Percentiles rank a stretch among this genome's conserved stretches.
Conservation (phyloP, 2,329 filamentous ascomycete species). For the Xylariaceae sp. region DNA sequence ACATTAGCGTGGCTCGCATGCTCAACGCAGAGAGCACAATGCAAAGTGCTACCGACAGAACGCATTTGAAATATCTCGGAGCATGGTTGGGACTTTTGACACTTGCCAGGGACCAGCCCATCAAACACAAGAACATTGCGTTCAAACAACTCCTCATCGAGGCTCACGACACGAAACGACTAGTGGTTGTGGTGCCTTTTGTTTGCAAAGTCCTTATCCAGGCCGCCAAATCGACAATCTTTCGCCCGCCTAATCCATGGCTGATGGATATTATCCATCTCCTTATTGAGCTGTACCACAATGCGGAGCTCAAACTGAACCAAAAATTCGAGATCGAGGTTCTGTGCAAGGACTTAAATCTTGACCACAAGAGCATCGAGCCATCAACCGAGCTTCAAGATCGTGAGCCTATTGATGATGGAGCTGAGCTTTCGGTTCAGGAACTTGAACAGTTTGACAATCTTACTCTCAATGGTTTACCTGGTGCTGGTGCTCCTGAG, state of each 20-base stretch:
- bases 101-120: constrained; percentile 87
- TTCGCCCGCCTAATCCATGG: constrained; percentile 95
- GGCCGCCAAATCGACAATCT: constrained; percentile 77
- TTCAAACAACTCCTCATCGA: constrained; percentile 95
- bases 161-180: constrained; percentile 84
- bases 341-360: constrained; percentile 81
- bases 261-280: constrained; percentile 91
- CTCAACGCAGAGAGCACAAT: constrained; percentile 86
- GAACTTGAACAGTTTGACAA: constrained; percentile 82
- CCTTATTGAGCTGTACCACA: constrained; percentile 88
- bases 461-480: constrained; percentile 69
- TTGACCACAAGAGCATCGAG: constrained; percentile 90
- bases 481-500: constrained; percentile 61
- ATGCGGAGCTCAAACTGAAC: constrained; percentile 89
- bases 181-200: constrained; percentile 91
- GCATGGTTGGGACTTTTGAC: constrained; percentile 92
- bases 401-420: constrained; percentile 59
- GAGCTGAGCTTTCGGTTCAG: constrained; percentile 52
- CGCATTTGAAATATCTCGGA: constrained; percentile 87
- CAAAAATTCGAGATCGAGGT: constrained; percentile 99
- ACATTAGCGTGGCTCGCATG: constrained; percentile 76
- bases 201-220: constrained; percentile 93
- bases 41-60: constrained; percentile 76
- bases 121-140: constrained; percentile 93
- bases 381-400: constrained; percentile 82